Evolutionary conservation across 768 basidiomycete species (phyloP).

Genomic region (Plicaturopsis crispa): DNA sequence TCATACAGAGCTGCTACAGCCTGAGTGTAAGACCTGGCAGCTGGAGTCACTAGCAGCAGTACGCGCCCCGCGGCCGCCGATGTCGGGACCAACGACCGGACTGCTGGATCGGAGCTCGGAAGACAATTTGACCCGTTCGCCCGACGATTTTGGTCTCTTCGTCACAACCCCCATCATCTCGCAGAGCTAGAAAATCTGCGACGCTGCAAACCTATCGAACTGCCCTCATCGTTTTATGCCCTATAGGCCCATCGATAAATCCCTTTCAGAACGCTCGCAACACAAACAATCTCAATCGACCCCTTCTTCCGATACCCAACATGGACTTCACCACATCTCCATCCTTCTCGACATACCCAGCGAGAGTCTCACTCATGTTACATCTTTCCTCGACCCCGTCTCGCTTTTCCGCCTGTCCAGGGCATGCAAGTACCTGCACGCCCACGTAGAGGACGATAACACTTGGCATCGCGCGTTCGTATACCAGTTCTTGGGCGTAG

Average conservation of each 20-base stretch:
- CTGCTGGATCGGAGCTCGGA: too few relatives aligned
- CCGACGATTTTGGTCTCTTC: too few relatives aligned
- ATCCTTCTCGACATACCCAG: conserved; percentile 49
- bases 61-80: too few relatives aligned
- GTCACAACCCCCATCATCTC: too few relatives aligned
- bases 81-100: too few relatives aligned
- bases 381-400: conserved; percentile 60
- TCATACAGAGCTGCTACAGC: too few relatives aligned
- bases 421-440: conserved; percentile 43
- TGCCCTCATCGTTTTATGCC: conserved; percentile 54
- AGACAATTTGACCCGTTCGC: too few relatives aligned
- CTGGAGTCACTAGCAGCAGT: too few relatives aligned
- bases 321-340: conserved; percentile 38
- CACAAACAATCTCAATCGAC: conserved; percentile 22
- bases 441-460: conserved; percentile 69
- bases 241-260: conserved; percentile 39
- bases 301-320: conserved; percentile 25
- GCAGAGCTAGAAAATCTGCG: too few relatives aligned
- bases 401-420: conserved; percentile 50
- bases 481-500: conserved; percentile 56
- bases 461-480: conserved; percentile 77
- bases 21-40: too few relatives aligned
- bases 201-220: neutral
- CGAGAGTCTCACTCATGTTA: conserved; percentile 73
- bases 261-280: conserved; percentile 27